Conservation (phyloP, 2,329 filamentous ascomycete species). For the Didymella glomerata region DNA sequence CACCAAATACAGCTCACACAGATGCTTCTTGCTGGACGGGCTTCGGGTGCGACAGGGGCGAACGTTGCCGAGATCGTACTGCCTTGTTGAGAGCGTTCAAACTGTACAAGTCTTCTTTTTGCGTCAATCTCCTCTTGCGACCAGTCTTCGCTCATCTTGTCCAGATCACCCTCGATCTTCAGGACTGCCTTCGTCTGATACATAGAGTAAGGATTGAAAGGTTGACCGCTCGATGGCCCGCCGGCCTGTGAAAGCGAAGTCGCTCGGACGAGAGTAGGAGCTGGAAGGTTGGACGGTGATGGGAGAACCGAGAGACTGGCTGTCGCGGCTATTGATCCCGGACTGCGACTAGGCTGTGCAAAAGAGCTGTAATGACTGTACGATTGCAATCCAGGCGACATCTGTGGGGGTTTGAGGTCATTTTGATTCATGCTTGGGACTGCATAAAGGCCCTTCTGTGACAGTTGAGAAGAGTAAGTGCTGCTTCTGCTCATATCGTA, state of each 20-base stretch:
- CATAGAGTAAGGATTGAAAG: constrained; percentile 78
- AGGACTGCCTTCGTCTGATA: constrained; percentile 83
- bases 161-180: constrained; percentile 85
- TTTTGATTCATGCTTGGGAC: constrained; percentile 39
- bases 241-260: constrained; percentile 68
- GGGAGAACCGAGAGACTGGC: constrained; percentile 47
- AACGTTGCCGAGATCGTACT: constrained; percentile 85
- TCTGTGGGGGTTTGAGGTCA: constrained; percentile 46
- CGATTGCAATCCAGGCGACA: constrained; percentile 47
- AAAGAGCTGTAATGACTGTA: constrained; percentile 57
- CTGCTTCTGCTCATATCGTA: constrained; percentile 50
- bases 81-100: constrained; percentile 81
- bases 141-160: constrained; percentile 85
- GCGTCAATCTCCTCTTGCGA: constrained; percentile 79
- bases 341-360: constrained; percentile 54
- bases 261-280: constrained; percentile 71
- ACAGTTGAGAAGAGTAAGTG: constrained; percentile 42
- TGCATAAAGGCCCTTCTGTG: constrained; percentile 49
- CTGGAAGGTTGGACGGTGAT: constrained; percentile 57
- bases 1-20: constrained; percentile 98
- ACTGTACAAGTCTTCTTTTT: constrained; percentile 85
- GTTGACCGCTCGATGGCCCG: constrained; percentile 55
- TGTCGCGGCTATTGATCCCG: constrained; percentile 49
- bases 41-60: constrained; percentile 77
- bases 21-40: constrained; percentile 82